Evolutionary conservation across 768 basidiomycete species (phyloP).

Genomic region (Amanita thiersii): DNA sequence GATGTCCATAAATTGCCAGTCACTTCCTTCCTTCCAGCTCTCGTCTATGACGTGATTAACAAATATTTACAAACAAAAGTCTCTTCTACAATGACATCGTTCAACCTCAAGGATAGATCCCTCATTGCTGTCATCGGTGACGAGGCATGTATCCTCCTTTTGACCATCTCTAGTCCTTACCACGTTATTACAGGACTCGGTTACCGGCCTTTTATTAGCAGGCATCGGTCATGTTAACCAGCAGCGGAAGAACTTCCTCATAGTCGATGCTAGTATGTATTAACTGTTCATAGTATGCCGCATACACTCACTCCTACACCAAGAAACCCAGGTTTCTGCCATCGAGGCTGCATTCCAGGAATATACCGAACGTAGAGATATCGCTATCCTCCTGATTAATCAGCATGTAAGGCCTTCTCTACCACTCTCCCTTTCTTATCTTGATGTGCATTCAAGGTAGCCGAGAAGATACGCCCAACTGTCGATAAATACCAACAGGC

Average conservation of each 20-base stretch:
- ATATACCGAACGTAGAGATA: slow-evolving; percentile 89
- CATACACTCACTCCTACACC: background rate
- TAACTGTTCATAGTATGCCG: background rate
- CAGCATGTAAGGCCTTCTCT: slow-evolving; percentile 69
- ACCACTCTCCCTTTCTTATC: slow-evolving; percentile 5
- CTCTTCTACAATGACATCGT: slow-evolving; percentile 44
- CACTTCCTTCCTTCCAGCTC: slow-evolving; percentile 2
- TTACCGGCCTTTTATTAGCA: slow-evolving; percentile 91
- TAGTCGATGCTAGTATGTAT: slow-evolving; percentile 78
- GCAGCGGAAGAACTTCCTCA: slow-evolving; percentile 96
- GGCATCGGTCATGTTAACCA: slow-evolving; percentile 90
- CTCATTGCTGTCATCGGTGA: slow-evolving; percentile 96
- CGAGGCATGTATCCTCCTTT: slow-evolving; percentile 39
- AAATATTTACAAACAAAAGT: background rate
- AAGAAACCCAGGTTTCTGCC: slow-evolving; percentile 85
- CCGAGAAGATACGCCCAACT: slow-evolving; percentile 92
- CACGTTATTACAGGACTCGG: slow-evolving; percentile 66
- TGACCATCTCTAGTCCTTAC: slow-evolving; percentile 7
- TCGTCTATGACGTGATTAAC: slow-evolving; percentile 2
- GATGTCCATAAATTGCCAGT: slow-evolving; percentile 42
- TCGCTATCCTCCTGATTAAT: slow-evolving; percentile 96
- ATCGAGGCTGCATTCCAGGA: slow-evolving; percentile 94
- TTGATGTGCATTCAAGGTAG: slow-evolving; percentile 48
- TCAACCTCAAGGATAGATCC: slow-evolving; percentile 72
- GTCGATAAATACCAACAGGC: slow-evolving; percentile 95